Conservation (phyloP, 768 basidiomycete genomes). For the Obba rivulosa region DNA sequence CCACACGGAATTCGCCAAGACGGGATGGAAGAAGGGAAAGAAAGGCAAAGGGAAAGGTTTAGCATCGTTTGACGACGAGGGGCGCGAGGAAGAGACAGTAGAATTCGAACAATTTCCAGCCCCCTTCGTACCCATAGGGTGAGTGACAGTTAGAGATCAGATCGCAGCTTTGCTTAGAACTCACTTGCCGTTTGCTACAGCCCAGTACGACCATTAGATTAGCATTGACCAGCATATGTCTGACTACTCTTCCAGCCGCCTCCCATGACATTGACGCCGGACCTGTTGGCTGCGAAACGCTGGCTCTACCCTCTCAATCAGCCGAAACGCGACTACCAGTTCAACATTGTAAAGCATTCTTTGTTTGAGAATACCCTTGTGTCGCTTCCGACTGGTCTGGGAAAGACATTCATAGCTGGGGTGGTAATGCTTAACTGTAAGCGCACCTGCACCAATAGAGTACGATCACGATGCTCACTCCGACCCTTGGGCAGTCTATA, state of each 20-base stretch:
- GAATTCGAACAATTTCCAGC: slow-evolving; percentile 86
- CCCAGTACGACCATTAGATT: not conserved
- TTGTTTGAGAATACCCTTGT: slow-evolving; percentile 93
- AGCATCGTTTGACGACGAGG: slow-evolving; percentile 36
- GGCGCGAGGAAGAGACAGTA: slow-evolving; percentile 51
- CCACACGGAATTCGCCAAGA: slow-evolving; percentile 80
- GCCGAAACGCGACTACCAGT: slow-evolving; percentile 89
- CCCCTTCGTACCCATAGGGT: slow-evolving; percentile 39
- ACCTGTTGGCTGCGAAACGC: slow-evolving; percentile 72
- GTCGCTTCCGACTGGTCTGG: slow-evolving; percentile 90
- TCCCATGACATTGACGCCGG: slow-evolving; percentile 72
- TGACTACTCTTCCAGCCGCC: slow-evolving; percentile 40
- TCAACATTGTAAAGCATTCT: slow-evolving; percentile 80
- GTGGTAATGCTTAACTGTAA: slow-evolving; percentile 94
- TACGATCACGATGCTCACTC: slow-evolving; percentile 2
- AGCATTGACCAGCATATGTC: not conserved
- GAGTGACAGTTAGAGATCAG: slow-evolving; percentile 1
- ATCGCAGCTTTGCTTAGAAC: not conserved
- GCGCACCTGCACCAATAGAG: slow-evolving; percentile 13
- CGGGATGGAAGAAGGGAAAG: slow-evolving; percentile 58
- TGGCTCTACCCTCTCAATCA: slow-evolving; percentile 93
- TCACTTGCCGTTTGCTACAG: not conserved
- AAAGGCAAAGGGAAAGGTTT: slow-evolving; percentile 40
- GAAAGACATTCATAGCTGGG: slow-evolving; percentile 97
- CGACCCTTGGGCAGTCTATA: slow-evolving; percentile 52